A percentile compares a stretch with the other conserved stretches of the same genome.
phyloP scores from a whole-genome alignment of 2,329 filamentous ascomycete species.

The Colletotrichum paranaense region DNA sequence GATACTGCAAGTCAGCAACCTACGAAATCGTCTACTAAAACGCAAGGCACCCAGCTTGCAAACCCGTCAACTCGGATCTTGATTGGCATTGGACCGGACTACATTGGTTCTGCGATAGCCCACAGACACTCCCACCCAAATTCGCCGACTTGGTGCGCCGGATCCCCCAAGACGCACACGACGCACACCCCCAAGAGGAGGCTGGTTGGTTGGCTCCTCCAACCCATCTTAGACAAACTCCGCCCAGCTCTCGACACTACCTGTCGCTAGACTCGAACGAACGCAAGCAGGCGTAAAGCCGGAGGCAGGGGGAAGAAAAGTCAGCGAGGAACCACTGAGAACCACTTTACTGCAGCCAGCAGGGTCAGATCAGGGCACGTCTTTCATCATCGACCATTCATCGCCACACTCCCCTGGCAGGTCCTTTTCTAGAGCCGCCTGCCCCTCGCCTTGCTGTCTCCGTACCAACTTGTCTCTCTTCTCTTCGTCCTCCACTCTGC shows the following conservation, averaged over 20 bases:
- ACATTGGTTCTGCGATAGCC: conserved; percentile 31
- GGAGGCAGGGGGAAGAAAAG: conserved; percentile 34
- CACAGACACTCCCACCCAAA: conserved; percentile 35
- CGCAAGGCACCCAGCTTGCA: not conserved
- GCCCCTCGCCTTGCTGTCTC: conserved; percentile 25
- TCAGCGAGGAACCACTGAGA: conserved; percentile 33
- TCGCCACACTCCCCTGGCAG: conserved; percentile 36
- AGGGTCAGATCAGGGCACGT: conserved; percentile 35
- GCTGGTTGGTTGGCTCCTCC: conserved; percentile 25
- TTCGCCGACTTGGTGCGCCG: conserved; percentile 33
- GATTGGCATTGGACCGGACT: conserved; percentile 32
- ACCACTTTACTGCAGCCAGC: conserved; percentile 35
- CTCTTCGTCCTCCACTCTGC: conserved; percentile 30
- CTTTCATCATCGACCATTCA: conserved; percentile 38
- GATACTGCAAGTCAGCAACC: conserved; percentile 3
- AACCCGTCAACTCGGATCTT: conserved; percentile 29
- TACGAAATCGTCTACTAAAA: conserved; percentile 1
- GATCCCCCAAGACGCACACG: conserved; percentile 24
- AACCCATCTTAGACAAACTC: conserved; percentile 22
- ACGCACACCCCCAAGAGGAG: conserved; percentile 12
- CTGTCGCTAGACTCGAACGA: conserved; percentile 30
- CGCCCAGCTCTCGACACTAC: conserved; percentile 31
- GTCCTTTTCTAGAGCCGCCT: conserved; percentile 35
- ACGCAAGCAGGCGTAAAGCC: conserved; percentile 34
- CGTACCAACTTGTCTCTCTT: conserved; percentile 31